Percentiles rank a stretch among this genome's conserved stretches.
Evolutionary conservation across 2,329 filamentous ascomycete species (phyloP).

Genomic region (Microsporum audouinii): DNA sequence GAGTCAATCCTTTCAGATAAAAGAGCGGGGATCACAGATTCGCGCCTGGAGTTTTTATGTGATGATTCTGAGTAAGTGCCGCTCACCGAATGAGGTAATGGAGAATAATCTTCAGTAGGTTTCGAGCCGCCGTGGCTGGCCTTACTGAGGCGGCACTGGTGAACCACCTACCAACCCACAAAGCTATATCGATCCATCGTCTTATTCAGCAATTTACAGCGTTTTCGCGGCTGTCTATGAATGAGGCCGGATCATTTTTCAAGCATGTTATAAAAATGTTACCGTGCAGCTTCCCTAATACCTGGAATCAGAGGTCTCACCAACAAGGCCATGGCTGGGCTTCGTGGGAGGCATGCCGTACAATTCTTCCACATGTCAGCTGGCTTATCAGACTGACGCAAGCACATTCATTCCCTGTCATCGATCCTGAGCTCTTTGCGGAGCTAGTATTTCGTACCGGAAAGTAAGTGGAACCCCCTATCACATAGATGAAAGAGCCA

Average conservation of each 20-base stretch:
- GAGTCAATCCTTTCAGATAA: not conserved
- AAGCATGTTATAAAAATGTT: not conserved
- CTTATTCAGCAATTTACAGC: not conserved
- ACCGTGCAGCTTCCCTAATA: not conserved
- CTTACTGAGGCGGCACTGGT: not conserved
- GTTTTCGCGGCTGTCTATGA: not conserved
- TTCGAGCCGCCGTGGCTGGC: not conserved
- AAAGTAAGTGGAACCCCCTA: not conserved
- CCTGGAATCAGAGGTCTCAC: not conserved
- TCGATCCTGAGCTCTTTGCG: not conserved
- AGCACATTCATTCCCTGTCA: not conserved
- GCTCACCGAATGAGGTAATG: not conserved
- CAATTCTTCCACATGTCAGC: not conserved
- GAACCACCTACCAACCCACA: not conserved
- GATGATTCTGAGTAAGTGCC: not conserved
- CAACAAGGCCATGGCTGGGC: too few species aligned
- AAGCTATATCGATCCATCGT: not conserved
- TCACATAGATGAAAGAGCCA: not conserved
- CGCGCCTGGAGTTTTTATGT: not conserved
- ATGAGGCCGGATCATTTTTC: not conserved
- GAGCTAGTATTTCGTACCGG: not conserved
- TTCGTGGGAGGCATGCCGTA: not conserved
- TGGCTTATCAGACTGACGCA: not conserved
- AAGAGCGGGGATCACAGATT: not conserved
- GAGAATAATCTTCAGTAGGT: not conserved